Percentiles rank a stretch among this genome's conserved stretches.
These are phyloP conservation scores for Rubia peregrina DNA, from an alignment of 305 asterid species.

Conservation along the genomic window DNA sequence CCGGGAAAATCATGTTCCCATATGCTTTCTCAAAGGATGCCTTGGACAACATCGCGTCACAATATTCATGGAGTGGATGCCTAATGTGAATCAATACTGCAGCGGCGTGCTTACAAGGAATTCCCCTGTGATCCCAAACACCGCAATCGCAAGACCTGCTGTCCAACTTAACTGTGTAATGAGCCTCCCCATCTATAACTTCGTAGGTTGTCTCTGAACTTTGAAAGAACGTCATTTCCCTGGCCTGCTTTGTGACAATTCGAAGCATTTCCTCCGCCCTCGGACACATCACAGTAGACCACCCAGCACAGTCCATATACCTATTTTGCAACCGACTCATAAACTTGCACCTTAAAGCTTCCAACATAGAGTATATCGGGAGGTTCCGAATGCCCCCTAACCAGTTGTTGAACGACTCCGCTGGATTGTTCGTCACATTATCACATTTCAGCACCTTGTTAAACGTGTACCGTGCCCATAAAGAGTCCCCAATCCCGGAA, in stretches of 20 bases:
- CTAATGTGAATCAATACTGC: too few relatives aligned
- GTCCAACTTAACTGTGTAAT: too few relatives aligned
- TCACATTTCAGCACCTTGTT: too few relatives aligned
- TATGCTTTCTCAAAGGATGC: too few relatives aligned
- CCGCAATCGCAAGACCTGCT: too few relatives aligned
- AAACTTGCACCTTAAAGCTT: not conserved
- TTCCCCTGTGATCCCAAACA: too few relatives aligned
- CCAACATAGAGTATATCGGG: not conserved
- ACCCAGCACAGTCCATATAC: not conserved
- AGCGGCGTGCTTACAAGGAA: too few relatives aligned
- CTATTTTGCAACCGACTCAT: too few relatives aligned
- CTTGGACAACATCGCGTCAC: too few relatives aligned
- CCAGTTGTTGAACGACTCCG: not conserved
- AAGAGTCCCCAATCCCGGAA: not conserved
- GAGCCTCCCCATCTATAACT: not conserved
- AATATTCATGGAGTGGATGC: too few relatives aligned
- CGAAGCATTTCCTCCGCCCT: not conserved
- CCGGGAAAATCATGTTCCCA: too few relatives aligned
- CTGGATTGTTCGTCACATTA: not conserved
- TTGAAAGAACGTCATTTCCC: not conserved
- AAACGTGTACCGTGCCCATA: not conserved
- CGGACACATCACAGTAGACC: not conserved
- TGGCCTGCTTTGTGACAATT: not conserved
- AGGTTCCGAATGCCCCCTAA: not conserved
- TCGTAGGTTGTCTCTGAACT: not conserved